Base-by-base conservation (phyloP, 2,329 filamentous ascomycete species). In the Orbilia oligospora region DNA sequence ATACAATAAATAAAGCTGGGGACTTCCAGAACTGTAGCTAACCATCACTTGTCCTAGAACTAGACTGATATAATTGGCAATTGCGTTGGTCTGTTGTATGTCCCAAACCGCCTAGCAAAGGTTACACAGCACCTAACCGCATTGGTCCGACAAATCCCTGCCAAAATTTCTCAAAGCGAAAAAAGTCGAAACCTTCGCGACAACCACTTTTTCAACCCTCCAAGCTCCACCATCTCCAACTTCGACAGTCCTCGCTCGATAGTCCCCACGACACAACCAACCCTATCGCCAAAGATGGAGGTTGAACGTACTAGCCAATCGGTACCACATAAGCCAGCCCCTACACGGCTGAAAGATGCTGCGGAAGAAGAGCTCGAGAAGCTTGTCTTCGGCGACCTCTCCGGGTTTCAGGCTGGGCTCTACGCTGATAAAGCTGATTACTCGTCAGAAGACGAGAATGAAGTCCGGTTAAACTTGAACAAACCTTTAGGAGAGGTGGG, bases 361-460 rank as follows among this genome's bases (percentile, higher is more conserved):
- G 90, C 92, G 66, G 94, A 97, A 84, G 90, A 92, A 83, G 93
- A 95, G 83, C 89, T 97, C 33, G 95, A 97, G 86, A 90, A 91
- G 80, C 86, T 97, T 80, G 92, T 99, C 2, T 92, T 99, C 80
- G 96, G 96, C 70, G 92, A 97, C 85, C 90, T 91, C 56, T 88
- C 89, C n/a, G 92, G 91, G 38, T 98, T 98, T 84, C 89, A 91
- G 75, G 88, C 91, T 72, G 91, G 91, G 49, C 86, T 98, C 65
- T 92, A 91, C 86, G 82, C 86, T 84, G 84, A 90, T 86, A 51
- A 30, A 16, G 82, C 86, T 80, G 84, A 86, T 71, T 84, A 84
- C 76, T 84, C 84, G 66, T 82, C 86, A 9, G 83, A 84, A 56
- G 80, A 83, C 18, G 80, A 83, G 46, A 72, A 73, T 71, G 67